Base-by-base conservation (phyloP, 1,284 basidiomycete species). In the Ustilago crameri region DNA sequence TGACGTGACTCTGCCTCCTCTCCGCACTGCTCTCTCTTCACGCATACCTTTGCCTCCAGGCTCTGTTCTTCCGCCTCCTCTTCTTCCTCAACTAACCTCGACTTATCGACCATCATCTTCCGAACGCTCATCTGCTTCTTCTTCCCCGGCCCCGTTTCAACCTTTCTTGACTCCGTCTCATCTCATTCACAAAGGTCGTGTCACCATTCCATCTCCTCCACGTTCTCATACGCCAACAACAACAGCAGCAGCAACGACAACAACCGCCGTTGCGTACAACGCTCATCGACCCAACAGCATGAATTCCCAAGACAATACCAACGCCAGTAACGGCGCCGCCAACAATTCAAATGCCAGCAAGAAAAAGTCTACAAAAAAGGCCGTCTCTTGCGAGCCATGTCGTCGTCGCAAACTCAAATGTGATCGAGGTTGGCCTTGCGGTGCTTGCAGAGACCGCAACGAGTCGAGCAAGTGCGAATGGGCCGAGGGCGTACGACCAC, bases 391-490 rank as follows among this genome's bases (percentile, higher is more conserved):
- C 60, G 76, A 80, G 22, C 51, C 74, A 26, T 78, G 78, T 59
- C 70, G 78, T 27, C 55, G 78, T 9, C 61, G 78, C 17, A 80
- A 80, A 46, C 76, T 80, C 50, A 80, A 80, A 44, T 80, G 71
- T 27, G 74, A 76, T 49, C 74, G 74, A 3, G 74, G 74, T 8
- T 76, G 69, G 69, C 74, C 74, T 23, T 76, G 74, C 43, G 74
- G 74, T 17, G 74, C 74, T 1, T 76, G 74, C 24, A 55, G 62
- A 5, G 74, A 76, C 44, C 70, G 74, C 18, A 50, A 50, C 51
- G 78, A 80, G 50, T 61, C 74, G 27, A 66, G 73, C 56, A 53
- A 75, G 45, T 80, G 78, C 51, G 73, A 69, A 22, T 80, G 78
- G 78, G 76, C 76, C 3, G 72, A 78, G 18, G 78, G 78, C 30